Conservation (phyloP, 306 rosid genomes). For the Vigna angularis region DNA sequence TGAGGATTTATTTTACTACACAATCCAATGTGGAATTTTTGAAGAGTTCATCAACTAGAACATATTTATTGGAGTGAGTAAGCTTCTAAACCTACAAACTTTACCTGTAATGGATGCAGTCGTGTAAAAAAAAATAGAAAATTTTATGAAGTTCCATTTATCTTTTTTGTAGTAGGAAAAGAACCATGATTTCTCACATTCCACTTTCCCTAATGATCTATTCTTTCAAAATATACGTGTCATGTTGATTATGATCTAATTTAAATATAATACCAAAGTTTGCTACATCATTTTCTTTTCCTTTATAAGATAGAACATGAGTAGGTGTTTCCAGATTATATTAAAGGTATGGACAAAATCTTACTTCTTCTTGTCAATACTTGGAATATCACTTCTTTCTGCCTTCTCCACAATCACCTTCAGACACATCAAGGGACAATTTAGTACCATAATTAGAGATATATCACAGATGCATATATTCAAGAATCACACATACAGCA, state of each 20-base stretch:
- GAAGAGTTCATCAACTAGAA: conserved; percentile 12
- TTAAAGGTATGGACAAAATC: conserved; percentile 39
- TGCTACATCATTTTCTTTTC: conserved; percentile 1
- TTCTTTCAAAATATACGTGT: conserved; percentile 15
- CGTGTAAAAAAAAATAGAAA: not conserved
- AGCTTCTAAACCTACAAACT: conserved; percentile 20
- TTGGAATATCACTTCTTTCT: conserved; percentile 95
- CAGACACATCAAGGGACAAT: conserved; percentile 46
- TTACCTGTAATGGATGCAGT: not conserved
- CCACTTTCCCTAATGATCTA: not conserved
- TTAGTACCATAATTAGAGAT: conserved; percentile 35
- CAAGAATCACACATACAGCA: conserved; percentile 12
- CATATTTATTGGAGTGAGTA: conserved; percentile 27
- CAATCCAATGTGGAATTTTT: not conserved
- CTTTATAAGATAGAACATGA: conserved; percentile 41
- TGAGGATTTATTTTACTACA: conserved; percentile 15
- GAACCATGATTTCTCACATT: too few relatives aligned
- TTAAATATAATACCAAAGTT: conserved; percentile 27
- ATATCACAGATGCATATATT: conserved; percentile 23
- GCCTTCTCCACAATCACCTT: conserved; percentile 97
- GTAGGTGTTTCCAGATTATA: conserved; percentile 32
- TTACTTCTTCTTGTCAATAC: conserved; percentile 96
- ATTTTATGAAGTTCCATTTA: not conserved
- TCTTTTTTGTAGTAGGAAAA: not conserved
- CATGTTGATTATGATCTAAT: conserved; percentile 17